These are phyloP conservation scores for Colletotrichum cereale DNA, from an alignment of 2,329 filamentous ascomycete genomes.

Conservation along the genomic window DNA sequence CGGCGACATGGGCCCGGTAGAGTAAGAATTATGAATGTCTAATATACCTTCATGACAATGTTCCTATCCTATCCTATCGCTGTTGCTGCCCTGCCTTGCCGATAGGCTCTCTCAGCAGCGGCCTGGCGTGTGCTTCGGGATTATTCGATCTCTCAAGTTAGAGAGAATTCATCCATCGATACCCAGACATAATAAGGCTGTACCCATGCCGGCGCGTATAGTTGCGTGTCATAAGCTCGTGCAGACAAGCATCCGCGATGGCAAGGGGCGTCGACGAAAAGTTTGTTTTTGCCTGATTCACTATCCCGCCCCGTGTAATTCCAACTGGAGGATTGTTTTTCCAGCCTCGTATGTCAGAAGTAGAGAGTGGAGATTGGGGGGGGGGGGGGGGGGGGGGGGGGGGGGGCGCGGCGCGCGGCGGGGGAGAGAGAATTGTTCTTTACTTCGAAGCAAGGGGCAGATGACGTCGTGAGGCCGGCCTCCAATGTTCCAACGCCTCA, in stretches of 20 bases:
- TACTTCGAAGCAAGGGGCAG: background rate
- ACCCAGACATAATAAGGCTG: background rate
- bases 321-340: background rate
- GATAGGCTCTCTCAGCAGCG: background rate
- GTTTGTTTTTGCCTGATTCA: background rate
- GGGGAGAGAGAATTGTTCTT: background rate
- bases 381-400: too few relatives aligned
- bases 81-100: background rate
- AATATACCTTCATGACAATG: background rate
- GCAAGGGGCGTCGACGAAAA: background rate
- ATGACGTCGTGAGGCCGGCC: background rate
- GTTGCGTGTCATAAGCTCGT: background rate
- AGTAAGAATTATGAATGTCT: conserved; percentile 4
- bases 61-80: background rate
- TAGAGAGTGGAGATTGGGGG: too few relatives aligned
- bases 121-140: background rate
- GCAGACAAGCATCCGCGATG: background rate
- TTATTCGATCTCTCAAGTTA: too few relatives aligned
- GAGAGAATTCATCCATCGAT: background rate
- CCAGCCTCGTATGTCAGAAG: background rate
- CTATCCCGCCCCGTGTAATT: background rate
- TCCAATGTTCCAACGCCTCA: too few relatives aligned
- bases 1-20: conserved; percentile 15
- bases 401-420: too few relatives aligned
- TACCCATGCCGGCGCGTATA: background rate